Base-by-base conservation (phyloP, 2,329 filamentous ascomycete genomes). In the Chaetothyriales sp. region DNA sequence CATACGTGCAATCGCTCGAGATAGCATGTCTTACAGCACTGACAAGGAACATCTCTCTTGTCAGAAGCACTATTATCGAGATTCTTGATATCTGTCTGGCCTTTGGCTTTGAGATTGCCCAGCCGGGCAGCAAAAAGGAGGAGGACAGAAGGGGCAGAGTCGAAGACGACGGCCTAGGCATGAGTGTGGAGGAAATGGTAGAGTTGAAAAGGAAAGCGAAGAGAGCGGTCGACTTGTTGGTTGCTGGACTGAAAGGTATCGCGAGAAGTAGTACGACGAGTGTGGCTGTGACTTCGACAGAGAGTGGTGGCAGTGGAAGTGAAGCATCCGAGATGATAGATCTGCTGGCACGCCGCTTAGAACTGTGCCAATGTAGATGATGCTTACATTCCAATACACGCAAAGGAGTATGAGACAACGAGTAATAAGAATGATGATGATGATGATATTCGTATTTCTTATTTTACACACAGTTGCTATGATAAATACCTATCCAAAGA, bases 1-100 rank as follows among this genome's bases (percentile, higher is more conserved):
- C 66, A 0, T 90, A 84, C 61, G 70, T 85, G 45, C 74, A 73
- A 45, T 75, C 75, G 1, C 69, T 92, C 9, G 71, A 82, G 51
- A 77, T 81, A 29, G 81, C 87, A 57, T 80, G 85, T 8, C 77
- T 92, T 20, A 75, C 94, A 0, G 46, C 46, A 13, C 33, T 40
- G 33, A 80, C 83, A 0, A 69, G 73, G 15, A 83, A 82, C 50
- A 69, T 95, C 3, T 73, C 75, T 15, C 82, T 85, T 0, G 85
- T 95, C 37, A 76, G 80, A 51, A 78, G 85, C 52, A 80, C 80
- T 13, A 77, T 94, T 18, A 72, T 90, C n/a, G 80, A 82, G 46
- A 69, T 92, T 2, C 74, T 95, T 1, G 86, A 95, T 62, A 69
- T 94, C 10, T 80, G 81, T 47, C 20, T 47, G 20, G 46, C 18